A percentile compares a stretch with the other conserved stretches of the same genome.
These are phyloP conservation scores for Nigrograna mackinnonii DNA, from an alignment of 2,329 filamentous ascomycete species.

Conservation along the genomic window DNA sequence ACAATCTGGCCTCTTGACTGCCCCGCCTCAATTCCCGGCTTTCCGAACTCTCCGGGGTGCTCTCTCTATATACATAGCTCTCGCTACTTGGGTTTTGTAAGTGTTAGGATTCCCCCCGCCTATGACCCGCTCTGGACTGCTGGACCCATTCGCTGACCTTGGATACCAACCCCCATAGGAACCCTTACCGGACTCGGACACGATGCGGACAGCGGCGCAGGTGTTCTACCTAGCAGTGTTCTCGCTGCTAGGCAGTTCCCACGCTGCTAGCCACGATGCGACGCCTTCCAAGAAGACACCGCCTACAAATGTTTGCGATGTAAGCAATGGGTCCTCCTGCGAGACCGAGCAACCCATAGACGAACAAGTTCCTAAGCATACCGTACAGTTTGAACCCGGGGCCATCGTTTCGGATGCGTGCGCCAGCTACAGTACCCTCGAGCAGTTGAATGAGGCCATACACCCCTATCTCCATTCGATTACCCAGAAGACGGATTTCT, in stretches of 20 bases:
- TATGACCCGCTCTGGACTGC: conserved; percentile 20
- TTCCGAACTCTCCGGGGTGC: too few relatives aligned
- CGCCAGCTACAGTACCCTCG: conserved; percentile 89
- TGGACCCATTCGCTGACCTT: conserved; percentile 40
- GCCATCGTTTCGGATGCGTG: conserved; percentile 93
- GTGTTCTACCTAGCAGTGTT: conserved; percentile 67
- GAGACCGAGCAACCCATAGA: conserved; percentile 14
- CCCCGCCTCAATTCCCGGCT: too few relatives aligned
- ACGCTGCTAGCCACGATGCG: conserved; percentile 40
- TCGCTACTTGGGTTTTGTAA: conserved; percentile 16
- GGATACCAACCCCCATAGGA: conserved; percentile 22
- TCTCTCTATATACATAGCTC: conserved; percentile 22
- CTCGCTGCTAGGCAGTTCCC: conserved; percentile 56
- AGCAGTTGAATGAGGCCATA: conserved; percentile 77
- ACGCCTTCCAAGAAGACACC: conserved; percentile 43
- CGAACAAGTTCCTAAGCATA: conserved; percentile 33
- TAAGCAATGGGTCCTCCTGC: conserved; percentile 46
- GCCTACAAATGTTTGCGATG: conserved; percentile 57
- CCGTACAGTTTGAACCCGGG: conserved; percentile 77
- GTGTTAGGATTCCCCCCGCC: conserved; percentile 14
- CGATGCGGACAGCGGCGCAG: conserved; percentile 58
- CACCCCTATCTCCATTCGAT: conserved; percentile 79
- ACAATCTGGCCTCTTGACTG: conserved; percentile 46
- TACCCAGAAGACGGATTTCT: conserved; percentile 90
- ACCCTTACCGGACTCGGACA: conserved; percentile 6